phyloP scores from a whole-genome alignment of 1,139 yeast genomes.

The Suhomyces choctaworum region DNA sequence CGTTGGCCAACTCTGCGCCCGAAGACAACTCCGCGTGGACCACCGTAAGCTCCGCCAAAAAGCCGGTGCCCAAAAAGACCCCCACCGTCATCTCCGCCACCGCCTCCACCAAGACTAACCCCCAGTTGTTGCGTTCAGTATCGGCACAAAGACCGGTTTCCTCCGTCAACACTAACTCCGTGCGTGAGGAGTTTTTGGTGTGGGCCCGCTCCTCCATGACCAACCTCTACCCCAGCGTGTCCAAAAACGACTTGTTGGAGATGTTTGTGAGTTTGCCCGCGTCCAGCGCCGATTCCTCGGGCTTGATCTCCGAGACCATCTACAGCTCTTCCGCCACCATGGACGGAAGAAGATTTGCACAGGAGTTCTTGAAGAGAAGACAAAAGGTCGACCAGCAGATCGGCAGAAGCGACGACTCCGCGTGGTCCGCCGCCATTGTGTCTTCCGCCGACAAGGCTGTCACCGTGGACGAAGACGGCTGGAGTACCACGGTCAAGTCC shows the following conservation, averaged over 20 bases:
- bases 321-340: constrained; percentile 87
- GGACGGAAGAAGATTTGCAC: constrained; percentile 95
- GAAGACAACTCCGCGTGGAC: constrained; percentile 50
- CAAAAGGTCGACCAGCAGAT: constrained; percentile 63
- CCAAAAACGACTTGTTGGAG: constrained; percentile 72
- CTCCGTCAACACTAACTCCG: constrained; percentile 26
- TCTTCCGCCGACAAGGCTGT: constrained; percentile 47
- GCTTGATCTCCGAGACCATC: constrained; percentile 88
- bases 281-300: constrained; percentile 64
- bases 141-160: constrained; percentile 38
- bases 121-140: constrained; percentile 49
- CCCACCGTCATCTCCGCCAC: constrained; percentile 21
- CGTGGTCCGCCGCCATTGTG: constrained; percentile 66
- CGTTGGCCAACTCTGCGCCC: constrained; percentile 26
- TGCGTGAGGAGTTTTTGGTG: constrained; percentile 66
- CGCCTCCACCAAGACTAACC: constrained; percentile 30
- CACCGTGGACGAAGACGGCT: constrained; percentile 70
- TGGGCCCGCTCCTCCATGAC: constrained; percentile 85
- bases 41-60: constrained; percentile 35
- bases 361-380: constrained; percentile 81
- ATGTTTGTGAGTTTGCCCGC: constrained; percentile 80
- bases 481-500: constrained; percentile 52
- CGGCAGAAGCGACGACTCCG: constrained; percentile 46
- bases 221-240: constrained; percentile 72
- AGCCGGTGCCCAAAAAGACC: constrained; percentile 28